A percentile compares a stretch with the other conserved stretches of the same genome.
phyloP scores from a whole-genome alignment of 257 asterid species.

The Solanum peruvianum region DNA sequence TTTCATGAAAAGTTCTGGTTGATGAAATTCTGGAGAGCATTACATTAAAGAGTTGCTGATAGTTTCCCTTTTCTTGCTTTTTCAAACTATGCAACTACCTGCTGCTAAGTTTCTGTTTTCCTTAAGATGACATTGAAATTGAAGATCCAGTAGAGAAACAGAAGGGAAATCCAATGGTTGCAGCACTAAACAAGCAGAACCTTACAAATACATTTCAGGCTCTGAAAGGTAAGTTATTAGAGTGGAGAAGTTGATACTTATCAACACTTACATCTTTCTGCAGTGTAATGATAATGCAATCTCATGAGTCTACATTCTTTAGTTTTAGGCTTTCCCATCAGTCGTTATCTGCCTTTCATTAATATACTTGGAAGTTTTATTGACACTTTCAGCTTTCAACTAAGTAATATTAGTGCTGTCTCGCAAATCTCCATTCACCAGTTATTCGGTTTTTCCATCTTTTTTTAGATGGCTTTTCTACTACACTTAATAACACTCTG shows the following conservation, averaged over 20 bases:
- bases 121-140: conserved; percentile 68
- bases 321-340: background rate
- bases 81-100: background rate
- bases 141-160: conserved; percentile 72
- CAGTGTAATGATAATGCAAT: background rate
- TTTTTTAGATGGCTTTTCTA: background rate
- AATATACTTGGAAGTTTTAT: background rate
- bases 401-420: background rate
- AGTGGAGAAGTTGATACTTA: background rate
- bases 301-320: background rate
- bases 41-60: background rate
- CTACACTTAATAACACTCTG: background rate
- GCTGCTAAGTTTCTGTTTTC: background rate
- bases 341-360: background rate
- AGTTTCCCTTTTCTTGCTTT: background rate
- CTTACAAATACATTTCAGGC: conserved; percentile 67
- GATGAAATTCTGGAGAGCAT: background rate
- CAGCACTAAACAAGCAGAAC: conserved; percentile 58
- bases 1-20: background rate
- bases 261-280: background rate
- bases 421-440: background rate
- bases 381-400: background rate
- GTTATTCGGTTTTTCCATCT: background rate
- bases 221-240: conserved; percentile 39
- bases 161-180: conserved; percentile 50